Base-by-base conservation (phyloP, 2,329 filamentous ascomycete genomes). In the Nectriaceae sp. region DNA sequence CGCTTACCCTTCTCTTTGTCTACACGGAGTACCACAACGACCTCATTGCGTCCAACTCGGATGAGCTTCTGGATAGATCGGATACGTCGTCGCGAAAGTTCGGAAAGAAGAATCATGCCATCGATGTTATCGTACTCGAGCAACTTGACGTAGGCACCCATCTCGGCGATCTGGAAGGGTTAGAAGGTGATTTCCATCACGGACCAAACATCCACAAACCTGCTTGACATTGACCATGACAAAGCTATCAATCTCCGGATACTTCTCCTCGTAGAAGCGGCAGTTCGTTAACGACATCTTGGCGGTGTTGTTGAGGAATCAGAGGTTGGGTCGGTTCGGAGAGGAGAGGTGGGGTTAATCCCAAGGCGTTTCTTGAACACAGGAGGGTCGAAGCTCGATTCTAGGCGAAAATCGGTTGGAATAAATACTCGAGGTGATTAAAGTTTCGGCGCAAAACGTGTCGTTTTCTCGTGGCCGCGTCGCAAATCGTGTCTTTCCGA, bases 181-280 rank as follows among this genome's bases (percentile, higher is more conserved):
- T 63, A 51, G 61, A 56, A 55, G 38, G 22, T 42, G 39, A 47
- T 31, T 41, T 49, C 50, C 45, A 47, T 46, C 44, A 40, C 46
- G 38, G 36, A 45, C 41, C 35, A 46, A 39, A 40, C 21, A 48
- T 46, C 46, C 49, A 67, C 80, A 55, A 70, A 92, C 89, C 86
- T 96, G 91, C 84, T 96, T 96, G 66, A 97, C 94, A 75, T 97
- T 99, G 72, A 99, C 94, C 94, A 99, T 99, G 70, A 99, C 95
- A 76, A 97, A 97, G 81, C 90, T 96, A 77, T 99, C 94, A 71
- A 99, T 93, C 82, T 97, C 94, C 63, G 70, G 69, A 55, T 88
- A 97, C 76, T 96, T 96, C 78, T 96, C 90, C 82, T 96, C 91
- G 73, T 96, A 97, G 76, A 95, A 97, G 67, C 91, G 90, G 75